Evolutionary conservation across 139 green algal species (phyloP).

Genomic region (Chlorella sp.): DNA sequence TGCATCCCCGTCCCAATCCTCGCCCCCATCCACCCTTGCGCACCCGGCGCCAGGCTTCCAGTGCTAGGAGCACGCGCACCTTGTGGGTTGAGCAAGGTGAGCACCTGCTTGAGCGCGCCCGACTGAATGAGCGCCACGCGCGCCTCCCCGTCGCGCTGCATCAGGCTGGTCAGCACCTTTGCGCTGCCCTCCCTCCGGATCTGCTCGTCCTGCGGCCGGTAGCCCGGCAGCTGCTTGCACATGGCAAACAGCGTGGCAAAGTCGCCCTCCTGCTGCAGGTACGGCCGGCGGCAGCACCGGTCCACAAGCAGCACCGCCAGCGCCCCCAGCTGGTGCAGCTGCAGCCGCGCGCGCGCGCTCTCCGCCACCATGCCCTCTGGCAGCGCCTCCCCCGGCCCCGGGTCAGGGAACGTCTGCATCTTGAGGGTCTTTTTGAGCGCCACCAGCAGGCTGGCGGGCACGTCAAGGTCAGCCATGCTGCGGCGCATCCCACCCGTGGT

Average conservation of each 20-base stretch:
- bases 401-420: constrained; percentile 8
- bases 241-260: constrained; percentile 49
- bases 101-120: constrained; percentile 22
- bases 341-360: constrained; percentile 21
- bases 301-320: constrained; percentile 67
- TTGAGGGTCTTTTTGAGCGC: constrained; percentile 32
- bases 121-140: constrained; percentile 28
- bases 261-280: constrained; percentile 47
- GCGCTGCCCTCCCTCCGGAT: constrained; percentile 37
- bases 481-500: constrained; percentile 20
- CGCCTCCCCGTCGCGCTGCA: constrained; percentile 40
- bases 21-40: no score
- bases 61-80: no score
- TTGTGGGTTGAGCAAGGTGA: constrained; percentile 33
- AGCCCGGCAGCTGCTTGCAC: constrained; percentile 35
- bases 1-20: no score
- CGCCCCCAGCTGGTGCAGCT: constrained; percentile 50
- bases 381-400: not conserved
- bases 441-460: constrained; percentile 19
- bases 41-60: no score
- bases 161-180: constrained; percentile 40
- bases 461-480: constrained; percentile 34
- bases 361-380: constrained; percentile 6
- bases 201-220: constrained; percentile 25
- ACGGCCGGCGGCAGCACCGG: constrained; percentile 41